A percentile compares a stretch with the other conserved stretches of the same genome.
phyloP scores from a whole-genome alignment of 2,329 filamentous ascomycete species.

The Fusarium albidum region DNA sequence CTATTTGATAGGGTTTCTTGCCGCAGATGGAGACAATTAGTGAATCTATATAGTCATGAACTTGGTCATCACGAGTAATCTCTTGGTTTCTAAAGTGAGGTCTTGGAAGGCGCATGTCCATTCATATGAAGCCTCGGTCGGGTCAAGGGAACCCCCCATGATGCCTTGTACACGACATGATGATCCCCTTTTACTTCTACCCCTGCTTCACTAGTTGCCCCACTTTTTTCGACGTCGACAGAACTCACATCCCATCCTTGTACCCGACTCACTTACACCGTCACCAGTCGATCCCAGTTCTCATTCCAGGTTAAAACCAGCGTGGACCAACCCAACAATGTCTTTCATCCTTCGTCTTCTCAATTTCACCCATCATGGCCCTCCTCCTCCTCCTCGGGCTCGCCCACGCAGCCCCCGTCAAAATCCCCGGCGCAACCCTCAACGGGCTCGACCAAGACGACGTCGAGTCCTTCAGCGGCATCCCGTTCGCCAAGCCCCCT shows the following conservation, averaged over 20 bases:
- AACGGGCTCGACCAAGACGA: not conserved
- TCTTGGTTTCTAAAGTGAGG: too few species aligned
- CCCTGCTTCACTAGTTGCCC: not conserved
- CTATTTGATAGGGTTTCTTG: too few species aligned
- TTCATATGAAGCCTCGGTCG: too few species aligned
- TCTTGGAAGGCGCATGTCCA: too few species aligned
- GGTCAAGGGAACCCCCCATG: not conserved
- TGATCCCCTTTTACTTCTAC: not conserved
- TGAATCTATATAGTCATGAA: too few species aligned
- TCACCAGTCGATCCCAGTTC: not conserved
- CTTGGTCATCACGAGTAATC: too few species aligned
- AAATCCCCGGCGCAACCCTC: not conserved
- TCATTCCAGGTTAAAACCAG: too few species aligned
- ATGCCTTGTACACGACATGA: not conserved
- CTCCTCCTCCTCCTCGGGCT: not conserved
- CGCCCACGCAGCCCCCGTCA: not conserved
- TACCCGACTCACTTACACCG: too few species aligned
- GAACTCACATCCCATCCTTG: too few species aligned
- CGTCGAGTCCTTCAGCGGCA: slow-evolving; percentile 68
- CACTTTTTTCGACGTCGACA: not conserved
- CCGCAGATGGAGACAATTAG: too few species aligned
- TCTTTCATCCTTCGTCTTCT: not conserved
- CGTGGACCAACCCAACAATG: too few species aligned
- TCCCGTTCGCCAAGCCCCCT: slow-evolving; percentile 71
- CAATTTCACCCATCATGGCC: not conserved